A percentile compares a stretch with the other conserved stretches of the same genome.
phyloP scores from a whole-genome alignment of 768 basidiomycete genomes.

The Mycena rosella region DNA sequence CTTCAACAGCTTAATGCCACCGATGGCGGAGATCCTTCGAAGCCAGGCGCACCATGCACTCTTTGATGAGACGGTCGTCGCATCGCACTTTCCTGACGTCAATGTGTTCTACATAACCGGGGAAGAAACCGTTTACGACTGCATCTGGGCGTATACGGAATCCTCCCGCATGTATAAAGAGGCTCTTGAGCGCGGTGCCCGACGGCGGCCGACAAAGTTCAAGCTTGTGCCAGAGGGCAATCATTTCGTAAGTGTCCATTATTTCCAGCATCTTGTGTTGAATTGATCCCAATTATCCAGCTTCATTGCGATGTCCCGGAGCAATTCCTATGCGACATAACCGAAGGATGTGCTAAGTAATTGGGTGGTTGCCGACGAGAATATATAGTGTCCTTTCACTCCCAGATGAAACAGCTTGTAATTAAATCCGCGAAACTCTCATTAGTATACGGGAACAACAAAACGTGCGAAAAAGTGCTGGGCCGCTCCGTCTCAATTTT shows the following conservation, averaged over 20 bases:
- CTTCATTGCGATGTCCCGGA: conserved; percentile 1
- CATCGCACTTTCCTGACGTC: conserved; percentile 11
- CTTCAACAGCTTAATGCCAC: background rate
- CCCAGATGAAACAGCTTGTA: too few species aligned
- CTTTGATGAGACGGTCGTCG: background rate
- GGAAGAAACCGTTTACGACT: background rate
- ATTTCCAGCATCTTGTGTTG: background rate
- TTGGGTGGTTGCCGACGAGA: too few species aligned
- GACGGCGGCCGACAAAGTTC: background rate
- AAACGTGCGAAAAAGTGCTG: too few species aligned
- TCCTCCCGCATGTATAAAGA: background rate
- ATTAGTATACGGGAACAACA: too few species aligned
- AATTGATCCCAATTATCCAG: background rate
- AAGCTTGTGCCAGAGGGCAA: conserved; percentile 4
- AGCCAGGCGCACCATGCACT: background rate
- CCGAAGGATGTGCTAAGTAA: too few species aligned
- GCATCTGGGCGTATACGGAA: conserved; percentile 20
- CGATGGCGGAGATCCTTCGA: background rate
- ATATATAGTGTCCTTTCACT: too few species aligned
- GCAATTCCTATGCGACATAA: too few species aligned
- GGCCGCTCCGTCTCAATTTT: too few species aligned
- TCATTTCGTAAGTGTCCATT: background rate
- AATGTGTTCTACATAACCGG: conserved; percentile 6
- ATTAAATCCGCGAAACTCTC: too few species aligned
- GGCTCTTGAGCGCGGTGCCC: background rate